These are phyloP conservation scores for Sindora glabra DNA, from an alignment of 306 rosid genomes.

Conservation along the genomic window DNA sequence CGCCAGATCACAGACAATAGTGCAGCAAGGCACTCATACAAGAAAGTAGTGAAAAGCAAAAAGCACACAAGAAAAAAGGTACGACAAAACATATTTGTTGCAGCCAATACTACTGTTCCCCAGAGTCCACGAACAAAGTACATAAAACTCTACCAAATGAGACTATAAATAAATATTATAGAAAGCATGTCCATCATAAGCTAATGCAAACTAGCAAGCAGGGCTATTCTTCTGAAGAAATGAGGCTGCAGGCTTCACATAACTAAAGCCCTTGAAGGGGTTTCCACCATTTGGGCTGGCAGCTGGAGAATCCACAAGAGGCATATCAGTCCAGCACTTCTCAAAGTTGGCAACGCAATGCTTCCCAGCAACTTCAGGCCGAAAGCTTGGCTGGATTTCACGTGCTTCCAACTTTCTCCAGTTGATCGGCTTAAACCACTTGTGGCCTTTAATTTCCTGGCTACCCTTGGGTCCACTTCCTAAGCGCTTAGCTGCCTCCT, in stretches of 20 bases:
- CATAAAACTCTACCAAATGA: background rate
- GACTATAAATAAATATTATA: background rate
- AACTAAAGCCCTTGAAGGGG: conserved; percentile 67
- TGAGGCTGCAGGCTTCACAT: conserved; percentile 74
- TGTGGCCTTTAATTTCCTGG: conserved; percentile 75
- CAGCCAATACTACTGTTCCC: background rate
- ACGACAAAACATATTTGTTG: no score
- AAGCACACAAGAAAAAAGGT: no score
- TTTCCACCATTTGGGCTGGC: conserved; percentile 77
- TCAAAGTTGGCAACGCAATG: conserved; percentile 91
- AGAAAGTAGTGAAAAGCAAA: no score
- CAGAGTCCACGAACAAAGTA: background rate
- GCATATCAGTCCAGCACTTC: conserved; percentile 92
- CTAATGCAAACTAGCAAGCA: conserved; percentile 3
- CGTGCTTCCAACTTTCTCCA: conserved; percentile 79
- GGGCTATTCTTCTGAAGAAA: conserved; percentile 51
- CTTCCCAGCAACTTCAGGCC: conserved; percentile 81
- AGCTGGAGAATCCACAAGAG: conserved; percentile 75
- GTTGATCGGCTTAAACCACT: conserved; percentile 81
- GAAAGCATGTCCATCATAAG: background rate
- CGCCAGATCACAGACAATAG: no score
- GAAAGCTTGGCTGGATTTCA: conserved; percentile 78
- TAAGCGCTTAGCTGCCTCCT: conserved; percentile 63
- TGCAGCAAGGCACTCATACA: no score
- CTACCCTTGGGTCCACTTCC: conserved; percentile 63